Evolutionary conservation across 2,329 filamentous ascomycete species (phyloP).

Genomic region (Fusarium clavum): DNA sequence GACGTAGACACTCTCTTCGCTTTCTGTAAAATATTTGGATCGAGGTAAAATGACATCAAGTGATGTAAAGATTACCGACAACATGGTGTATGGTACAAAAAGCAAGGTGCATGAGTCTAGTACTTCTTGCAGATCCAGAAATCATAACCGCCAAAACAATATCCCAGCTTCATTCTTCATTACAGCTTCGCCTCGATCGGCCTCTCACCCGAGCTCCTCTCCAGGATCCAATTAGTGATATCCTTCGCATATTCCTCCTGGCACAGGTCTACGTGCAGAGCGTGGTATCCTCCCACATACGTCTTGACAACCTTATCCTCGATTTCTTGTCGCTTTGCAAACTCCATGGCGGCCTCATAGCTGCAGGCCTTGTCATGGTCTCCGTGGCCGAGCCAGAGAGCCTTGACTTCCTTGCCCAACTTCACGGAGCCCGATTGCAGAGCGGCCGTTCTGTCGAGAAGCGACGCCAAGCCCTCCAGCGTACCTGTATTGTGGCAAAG

Average conservation of each 20-base stretch:
- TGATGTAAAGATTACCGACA: background rate
- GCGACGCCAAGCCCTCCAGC: constrained; percentile 79
- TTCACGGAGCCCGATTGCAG: constrained; percentile 67
- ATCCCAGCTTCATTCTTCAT: constrained; percentile 3
- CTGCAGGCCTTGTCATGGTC: constrained; percentile 77
- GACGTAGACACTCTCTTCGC: constrained; percentile 1
- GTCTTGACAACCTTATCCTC: constrained; percentile 76
- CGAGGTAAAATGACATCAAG: constrained; percentile 8
- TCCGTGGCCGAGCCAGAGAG: constrained; percentile 81
- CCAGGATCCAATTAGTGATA: constrained; percentile 74
- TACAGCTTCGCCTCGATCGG: constrained; percentile 55
- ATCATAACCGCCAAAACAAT: background rate
- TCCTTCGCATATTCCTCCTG: constrained; percentile 68
- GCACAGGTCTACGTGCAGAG: constrained; percentile 71
- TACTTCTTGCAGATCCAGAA: background rate
- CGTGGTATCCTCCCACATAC: constrained; percentile 85
- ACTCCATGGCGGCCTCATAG: constrained; percentile 72
- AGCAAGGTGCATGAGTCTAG: background rate
- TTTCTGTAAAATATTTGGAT: background rate
- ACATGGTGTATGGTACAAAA: background rate
- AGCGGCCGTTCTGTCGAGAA: constrained; percentile 78
- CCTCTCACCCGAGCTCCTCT: constrained; percentile 47
- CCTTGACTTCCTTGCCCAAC: constrained; percentile 66
- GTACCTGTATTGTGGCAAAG: constrained; percentile 88
- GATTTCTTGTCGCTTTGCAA: constrained; percentile 68